Percentiles rank a stretch among this genome's conserved stretches.
Evolutionary conservation across 2,329 filamentous ascomycete genomes (phyloP).

Genomic region (Fusarium verticillioides): DNA sequence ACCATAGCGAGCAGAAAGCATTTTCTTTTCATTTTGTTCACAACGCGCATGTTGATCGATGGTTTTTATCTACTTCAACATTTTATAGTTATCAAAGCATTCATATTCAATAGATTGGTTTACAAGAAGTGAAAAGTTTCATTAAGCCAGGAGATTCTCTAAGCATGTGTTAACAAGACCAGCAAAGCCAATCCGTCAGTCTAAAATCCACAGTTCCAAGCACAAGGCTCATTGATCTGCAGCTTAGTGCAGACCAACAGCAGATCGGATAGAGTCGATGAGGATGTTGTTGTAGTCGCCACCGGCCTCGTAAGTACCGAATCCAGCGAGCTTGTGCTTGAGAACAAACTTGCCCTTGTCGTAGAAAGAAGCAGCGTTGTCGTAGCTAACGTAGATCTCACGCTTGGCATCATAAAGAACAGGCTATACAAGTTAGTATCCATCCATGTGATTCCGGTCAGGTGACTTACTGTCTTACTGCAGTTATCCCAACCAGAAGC

Average conservation of each 20-base stretch:
- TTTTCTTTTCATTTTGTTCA: not conserved
- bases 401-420: constrained; percentile 18
- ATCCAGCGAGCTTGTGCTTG: constrained; percentile 25
- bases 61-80: accelerated
- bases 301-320: constrained; percentile 35
- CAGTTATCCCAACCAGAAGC: constrained; percentile 28
- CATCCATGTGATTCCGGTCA: accelerated
- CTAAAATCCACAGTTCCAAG: not conserved
- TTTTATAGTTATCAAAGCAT: accelerated
- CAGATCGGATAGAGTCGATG: constrained; percentile 29
- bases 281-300: constrained; percentile 39
- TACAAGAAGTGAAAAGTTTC: not conserved
- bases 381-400: constrained; percentile 38
- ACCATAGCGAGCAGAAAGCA: accelerated
- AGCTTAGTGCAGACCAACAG: constrained; percentile 8
- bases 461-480: constrained; percentile 31
- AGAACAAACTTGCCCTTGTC: constrained; percentile 33
- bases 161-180: not conserved
- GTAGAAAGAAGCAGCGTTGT: constrained; percentile 25
- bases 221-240: not conserved
- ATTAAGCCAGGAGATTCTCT: not conserved
- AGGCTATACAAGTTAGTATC: constrained; percentile 12
- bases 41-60: accelerated
- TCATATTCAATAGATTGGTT: not conserved
- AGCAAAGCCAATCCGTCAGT: not conserved